Base-by-base conservation (phyloP, 2,329 filamentous ascomycete species). In the Penicillium corylophilum region DNA sequence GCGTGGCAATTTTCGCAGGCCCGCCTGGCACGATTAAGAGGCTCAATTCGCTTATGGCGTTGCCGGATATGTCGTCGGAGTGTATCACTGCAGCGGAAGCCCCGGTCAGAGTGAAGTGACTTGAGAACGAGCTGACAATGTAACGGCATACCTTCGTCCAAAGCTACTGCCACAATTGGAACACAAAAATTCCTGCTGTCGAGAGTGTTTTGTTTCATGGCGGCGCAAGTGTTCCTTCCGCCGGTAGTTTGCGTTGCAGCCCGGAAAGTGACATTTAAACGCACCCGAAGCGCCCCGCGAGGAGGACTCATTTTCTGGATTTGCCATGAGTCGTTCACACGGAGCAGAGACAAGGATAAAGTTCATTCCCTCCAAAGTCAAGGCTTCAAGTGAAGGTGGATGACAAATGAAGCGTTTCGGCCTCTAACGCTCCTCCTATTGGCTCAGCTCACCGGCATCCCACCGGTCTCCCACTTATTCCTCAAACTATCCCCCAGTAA, bases 191-290 rank as follows among this genome's bases (percentile, higher is more conserved):
- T 9, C 10, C 24, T 54, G 57, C 2, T 47, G 45, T 20, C 46
- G 44, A n/a, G 10, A 15, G 26, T 68, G 63, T 46, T 57, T 53
- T 23, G 33, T 31, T 43, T 53, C 39, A 39, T 68, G 64, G 22
- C 64, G 62, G 5, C 35, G 49, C 3, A 67, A 44, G 38, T 68
- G 65, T 44, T 64, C 59, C 45, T 59, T 67, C 6, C 61, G 63
- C 36, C 40, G 56, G 23, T 67, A 67, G 6, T 49, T 61, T 2
- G 59, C 59, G 16, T 42, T 56, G 44, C 64, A 65, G 7, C 53
- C 48, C 22, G 55, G 50, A 46, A 56, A 56, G 8, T 24, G 18
- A 22, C 60, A 62, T 20, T 18, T 29, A 15, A 57, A 59, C n/a
- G 23, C 5, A 18, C 18, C 28, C 29, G 22, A 26, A 9, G 46